Evolutionary conservation across 306 rosid species (phyloP).

Genomic region (Albizia julibrissin): DNA sequence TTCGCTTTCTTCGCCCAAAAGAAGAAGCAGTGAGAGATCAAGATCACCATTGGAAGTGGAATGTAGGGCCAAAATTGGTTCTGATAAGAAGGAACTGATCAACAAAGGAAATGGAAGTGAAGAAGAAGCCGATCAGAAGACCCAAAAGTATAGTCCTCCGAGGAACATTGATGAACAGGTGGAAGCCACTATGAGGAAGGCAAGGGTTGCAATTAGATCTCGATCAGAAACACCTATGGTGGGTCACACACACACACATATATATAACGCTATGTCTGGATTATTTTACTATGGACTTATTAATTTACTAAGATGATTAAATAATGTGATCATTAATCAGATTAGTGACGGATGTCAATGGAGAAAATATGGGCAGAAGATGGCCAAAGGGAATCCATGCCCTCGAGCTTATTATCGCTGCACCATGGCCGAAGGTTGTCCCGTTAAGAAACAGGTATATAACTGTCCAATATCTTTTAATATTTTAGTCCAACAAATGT

Average conservation of each 20-base stretch:
- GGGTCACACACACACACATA: no score
- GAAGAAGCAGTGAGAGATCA: constrained; percentile 43
- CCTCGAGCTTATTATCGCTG: constrained; percentile 93
- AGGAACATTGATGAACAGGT: constrained; percentile 60
- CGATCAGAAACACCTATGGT: constrained; percentile 82
- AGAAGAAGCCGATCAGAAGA: constrained; percentile 42
- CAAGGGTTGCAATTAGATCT: constrained; percentile 82
- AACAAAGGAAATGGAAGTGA: constrained; percentile 38
- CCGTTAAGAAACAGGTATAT: constrained; percentile 83
- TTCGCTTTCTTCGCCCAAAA: constrained; percentile 51
- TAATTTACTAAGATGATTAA: neutral
- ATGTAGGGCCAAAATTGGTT: constrained; percentile 31
- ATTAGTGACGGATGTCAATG: constrained; percentile 92
- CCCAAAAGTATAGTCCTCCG: constrained; percentile 43
- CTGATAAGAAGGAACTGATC: constrained; percentile 39
- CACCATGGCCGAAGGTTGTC: constrained; percentile 77
- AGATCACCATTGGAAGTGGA: constrained; percentile 42
- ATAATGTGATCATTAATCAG: constrained; percentile 35
- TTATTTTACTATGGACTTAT: neutral
- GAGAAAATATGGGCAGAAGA: constrained; percentile 95
- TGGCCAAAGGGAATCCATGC: constrained; percentile 88
- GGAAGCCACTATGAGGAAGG: constrained; percentile 81
- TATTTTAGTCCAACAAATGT: no score
- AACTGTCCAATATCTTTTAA: neutral
- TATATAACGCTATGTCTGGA: no score